Base-by-base conservation (phyloP, 371 early-diverging fungal species). In the Mortierella sp. region DNA sequence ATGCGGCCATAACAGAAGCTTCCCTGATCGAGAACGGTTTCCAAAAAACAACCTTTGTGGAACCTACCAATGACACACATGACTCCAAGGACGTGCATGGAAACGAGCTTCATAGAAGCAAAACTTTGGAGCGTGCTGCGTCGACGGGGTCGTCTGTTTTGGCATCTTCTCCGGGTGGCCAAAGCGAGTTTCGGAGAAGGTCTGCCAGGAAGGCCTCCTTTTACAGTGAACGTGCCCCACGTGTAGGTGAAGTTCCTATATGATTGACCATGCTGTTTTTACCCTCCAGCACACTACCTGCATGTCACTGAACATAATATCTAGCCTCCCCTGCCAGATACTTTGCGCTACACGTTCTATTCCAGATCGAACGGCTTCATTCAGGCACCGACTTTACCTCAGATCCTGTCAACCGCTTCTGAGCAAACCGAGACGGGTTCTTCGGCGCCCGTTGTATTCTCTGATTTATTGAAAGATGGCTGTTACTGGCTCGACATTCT, bases 401-500 rank as follows among this genome's bases (percentile, higher is more conserved):
- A 58, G 58, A 66, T 72, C 45, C 48, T 72, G 8, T 43, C 45
- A 0, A 58, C 2, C 1, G 58, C 63, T 4, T 42, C 58, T 5
- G 23, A 66, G 13, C 43, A 56, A 16, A 50, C 60, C 10, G 66
- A 61, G 0, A 34, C 27, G 0, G 62, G 62, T 1, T 26, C 54
- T 1, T 18, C 23, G 2, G 43, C 53, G 3, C 66, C 66, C 0
- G 16, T 55, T 18, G 72, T 72, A 5, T 72, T 72, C 23, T 72
- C 72, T 18, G 72, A 72, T 39, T 54, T 72, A 7, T 46, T 72
- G 19, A 72, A 72, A 43, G 73, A 83, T 65, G 87, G 88, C 0
- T 90, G 87, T 59, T 95, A 92, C 79, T 94, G 96, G 96, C 82
- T 95, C 34, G 94, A 95, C 54, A 88, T 94, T 21, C 80, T 85